These are phyloP conservation scores for Nothophoma quercina DNA, from an alignment of 2,329 filamentous ascomycete species.

Conservation along the genomic window DNA sequence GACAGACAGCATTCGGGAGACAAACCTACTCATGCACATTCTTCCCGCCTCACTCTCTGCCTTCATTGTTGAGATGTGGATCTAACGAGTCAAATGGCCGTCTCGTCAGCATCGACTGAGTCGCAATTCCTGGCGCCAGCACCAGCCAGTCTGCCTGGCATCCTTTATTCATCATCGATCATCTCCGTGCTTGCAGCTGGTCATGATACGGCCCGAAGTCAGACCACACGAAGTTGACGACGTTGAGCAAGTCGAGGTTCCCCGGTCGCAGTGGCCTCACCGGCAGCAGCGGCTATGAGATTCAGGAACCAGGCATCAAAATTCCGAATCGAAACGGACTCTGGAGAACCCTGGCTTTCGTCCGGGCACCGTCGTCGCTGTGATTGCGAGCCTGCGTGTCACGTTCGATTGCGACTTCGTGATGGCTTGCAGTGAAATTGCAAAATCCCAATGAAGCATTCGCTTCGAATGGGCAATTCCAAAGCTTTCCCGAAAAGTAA, in stretches of 20 bases:
- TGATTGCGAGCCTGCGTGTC: neutral
- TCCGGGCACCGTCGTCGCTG: conserved; percentile 1
- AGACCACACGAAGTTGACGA: conserved; percentile 1
- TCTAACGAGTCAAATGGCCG: conserved; percentile 1
- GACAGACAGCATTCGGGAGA: neutral
- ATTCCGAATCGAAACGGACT: conserved; percentile 11
- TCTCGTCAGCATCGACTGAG: neutral
- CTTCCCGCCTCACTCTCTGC: conserved; percentile 1
- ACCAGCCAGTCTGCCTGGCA: neutral
- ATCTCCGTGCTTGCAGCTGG: conserved; percentile 1
- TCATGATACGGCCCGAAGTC: conserved; percentile 6
- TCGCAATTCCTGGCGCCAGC: conserved; percentile 3
- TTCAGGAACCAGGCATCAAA: conserved; percentile 17
- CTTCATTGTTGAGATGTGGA: neutral
- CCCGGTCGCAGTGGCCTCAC: neutral
- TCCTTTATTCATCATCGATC: conserved; percentile 9
- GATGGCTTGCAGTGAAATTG: conserved; percentile 15
- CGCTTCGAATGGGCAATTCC: conserved; percentile 4
- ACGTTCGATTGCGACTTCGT: neutral
- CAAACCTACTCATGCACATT: neutral
- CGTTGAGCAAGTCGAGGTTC: conserved; percentile 10
- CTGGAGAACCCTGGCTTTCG: conserved; percentile 3
- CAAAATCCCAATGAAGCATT: conserved; percentile 19
- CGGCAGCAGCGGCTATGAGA: conserved; percentile 7
- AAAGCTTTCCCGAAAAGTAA: conserved; percentile 33